Evolutionary conservation across 2,329 filamentous ascomycete species (phyloP).

Genomic region (Colletotrichum filicis): DNA sequence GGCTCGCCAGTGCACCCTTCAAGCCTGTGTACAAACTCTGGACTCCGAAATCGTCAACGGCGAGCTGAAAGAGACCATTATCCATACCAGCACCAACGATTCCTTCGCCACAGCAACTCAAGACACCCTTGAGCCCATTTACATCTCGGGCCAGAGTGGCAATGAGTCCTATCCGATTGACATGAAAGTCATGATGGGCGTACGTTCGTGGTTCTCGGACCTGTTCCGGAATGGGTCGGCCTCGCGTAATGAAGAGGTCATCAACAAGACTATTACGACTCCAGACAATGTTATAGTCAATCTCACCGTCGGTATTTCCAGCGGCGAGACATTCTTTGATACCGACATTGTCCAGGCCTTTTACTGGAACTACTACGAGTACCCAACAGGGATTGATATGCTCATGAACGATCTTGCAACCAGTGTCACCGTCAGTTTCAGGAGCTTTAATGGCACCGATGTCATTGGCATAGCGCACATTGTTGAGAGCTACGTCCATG

Average conservation of each 20-base stretch:
- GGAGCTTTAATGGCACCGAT: slow-evolving; percentile 41
- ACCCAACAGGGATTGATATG: slow-evolving; percentile 45
- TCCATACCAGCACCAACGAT: slow-evolving; percentile 37
- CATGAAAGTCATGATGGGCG: slow-evolving; percentile 43
- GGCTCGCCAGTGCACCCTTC: slow-evolving; percentile 44
- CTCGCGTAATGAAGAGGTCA: slow-evolving; percentile 38
- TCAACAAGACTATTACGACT: slow-evolving; percentile 41
- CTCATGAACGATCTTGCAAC: slow-evolving; percentile 48
- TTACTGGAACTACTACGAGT: slow-evolving; percentile 53
- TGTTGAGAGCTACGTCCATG: slow-evolving; percentile 45
- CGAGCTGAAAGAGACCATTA: slow-evolving; percentile 41
- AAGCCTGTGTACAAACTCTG: slow-evolving; percentile 45
- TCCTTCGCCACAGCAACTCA: slow-evolving; percentile 38
- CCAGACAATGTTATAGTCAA: slow-evolving; percentile 43
- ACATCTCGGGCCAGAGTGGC: slow-evolving; percentile 32
- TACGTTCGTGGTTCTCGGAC: slow-evolving; percentile 45
- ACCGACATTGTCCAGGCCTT: slow-evolving; percentile 51
- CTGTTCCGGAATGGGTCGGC: slow-evolving; percentile 45
- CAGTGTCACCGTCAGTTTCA: slow-evolving; percentile 48
- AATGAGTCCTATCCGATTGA: slow-evolving; percentile 39
- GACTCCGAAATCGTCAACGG: slow-evolving; percentile 40
- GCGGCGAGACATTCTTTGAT: slow-evolving; percentile 46
- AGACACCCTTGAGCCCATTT: slow-evolving; percentile 35
- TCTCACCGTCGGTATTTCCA: slow-evolving; percentile 46
- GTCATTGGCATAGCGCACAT: slow-evolving; percentile 43